Evolutionary conservation across 1,139 yeast genomes (phyloP).

Genomic region (Hansenula lynferdii): DNA sequence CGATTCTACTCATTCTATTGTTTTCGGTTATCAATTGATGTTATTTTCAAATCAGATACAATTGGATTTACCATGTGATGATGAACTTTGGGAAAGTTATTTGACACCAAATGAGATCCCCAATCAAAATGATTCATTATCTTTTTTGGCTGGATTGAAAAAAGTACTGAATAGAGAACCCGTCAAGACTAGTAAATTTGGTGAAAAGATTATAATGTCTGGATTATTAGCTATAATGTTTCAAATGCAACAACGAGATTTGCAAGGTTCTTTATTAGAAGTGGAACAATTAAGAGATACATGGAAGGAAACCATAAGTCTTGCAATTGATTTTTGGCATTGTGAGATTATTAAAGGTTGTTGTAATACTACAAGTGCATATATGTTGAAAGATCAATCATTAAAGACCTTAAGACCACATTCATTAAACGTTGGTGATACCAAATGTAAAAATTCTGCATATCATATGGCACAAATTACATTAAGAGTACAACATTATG

Average conservation of each 20-base stretch:
- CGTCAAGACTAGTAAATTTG: conserved; percentile 42
- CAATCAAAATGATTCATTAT: conserved; percentile 23
- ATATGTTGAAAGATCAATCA: conserved; percentile 19
- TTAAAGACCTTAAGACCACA: conserved; percentile 10
- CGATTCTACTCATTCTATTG: conserved; percentile 75
- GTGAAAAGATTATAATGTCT: conserved; percentile 60
- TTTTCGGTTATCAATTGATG: conserved; percentile 70
- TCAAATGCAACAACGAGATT: conserved; percentile 72
- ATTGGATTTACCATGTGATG: conserved; percentile 73
- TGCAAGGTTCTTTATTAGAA: conserved; percentile 47
- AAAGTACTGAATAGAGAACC: conserved; percentile 48
- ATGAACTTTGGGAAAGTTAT: conserved; percentile 66
- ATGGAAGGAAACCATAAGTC: conserved; percentile 62
- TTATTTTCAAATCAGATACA: conserved; percentile 71
- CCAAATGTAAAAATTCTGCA: conserved; percentile 51
- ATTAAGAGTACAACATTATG: conserved; percentile 69
- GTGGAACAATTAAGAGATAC: conserved; percentile 39
- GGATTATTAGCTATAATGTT: conserved; percentile 67
- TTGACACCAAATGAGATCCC: conserved; percentile 25
- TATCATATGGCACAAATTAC: conserved; percentile 73
- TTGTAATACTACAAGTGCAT: conserved; percentile 26
- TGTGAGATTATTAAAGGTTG: conserved; percentile 33
- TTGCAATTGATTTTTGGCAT: conserved; percentile 60
- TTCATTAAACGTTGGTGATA: conserved; percentile 25
- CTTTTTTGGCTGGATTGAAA: conserved; percentile 53